phyloP scores from a whole-genome alignment of 1,284 basidiomycete species.

The Laetiporus sulphureus region DNA sequence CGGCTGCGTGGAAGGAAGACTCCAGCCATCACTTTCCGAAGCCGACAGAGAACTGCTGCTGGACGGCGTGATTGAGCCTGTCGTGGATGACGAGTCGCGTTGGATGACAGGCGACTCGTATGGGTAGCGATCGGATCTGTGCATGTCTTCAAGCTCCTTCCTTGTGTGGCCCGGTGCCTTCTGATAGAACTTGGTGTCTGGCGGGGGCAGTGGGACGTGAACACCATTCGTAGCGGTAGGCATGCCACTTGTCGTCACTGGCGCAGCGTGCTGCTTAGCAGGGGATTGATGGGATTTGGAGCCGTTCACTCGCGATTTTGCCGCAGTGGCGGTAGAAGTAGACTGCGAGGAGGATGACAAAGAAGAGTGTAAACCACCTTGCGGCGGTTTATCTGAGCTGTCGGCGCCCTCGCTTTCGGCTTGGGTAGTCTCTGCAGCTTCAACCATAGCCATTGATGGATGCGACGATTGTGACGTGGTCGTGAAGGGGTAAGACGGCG shows the following conservation, averaged over 20 bases:
- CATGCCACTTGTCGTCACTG: conserved; percentile 10
- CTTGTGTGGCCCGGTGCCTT: conserved; percentile 53
- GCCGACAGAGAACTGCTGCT: conserved; percentile 39
- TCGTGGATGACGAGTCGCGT: conserved; percentile 26
- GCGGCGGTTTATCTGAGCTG: conserved; percentile 53
- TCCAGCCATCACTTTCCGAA: conserved; percentile 55
- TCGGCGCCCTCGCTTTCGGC: conserved; percentile 52
- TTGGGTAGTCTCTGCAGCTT: conserved; percentile 36
- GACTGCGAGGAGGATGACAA: conserved; percentile 16
- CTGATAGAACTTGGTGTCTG: conserved; percentile 41
- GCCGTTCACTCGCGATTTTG: conserved; percentile 17
- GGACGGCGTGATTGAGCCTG: conserved; percentile 32
- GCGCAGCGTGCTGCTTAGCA: conserved; percentile 9
- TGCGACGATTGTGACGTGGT: conserved; percentile 8
- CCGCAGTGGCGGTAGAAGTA: conserved; percentile 12
- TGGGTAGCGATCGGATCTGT: conserved; percentile 13
- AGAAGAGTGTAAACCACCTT: conserved; percentile 19
- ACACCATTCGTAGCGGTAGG: conserved; percentile 11
- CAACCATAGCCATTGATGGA: conserved; percentile 14
- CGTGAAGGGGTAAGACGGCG: conserved; percentile 9
- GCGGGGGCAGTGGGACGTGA: conserved; percentile 47
- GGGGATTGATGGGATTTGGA: conserved; percentile 13
- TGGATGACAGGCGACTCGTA: conserved; percentile 21
- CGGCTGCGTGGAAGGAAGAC: conserved; percentile 54
- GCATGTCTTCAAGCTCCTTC: conserved; percentile 32